phyloP scores from a whole-genome alignment of 257 asterid species.

The Asclepias syriaca region DNA sequence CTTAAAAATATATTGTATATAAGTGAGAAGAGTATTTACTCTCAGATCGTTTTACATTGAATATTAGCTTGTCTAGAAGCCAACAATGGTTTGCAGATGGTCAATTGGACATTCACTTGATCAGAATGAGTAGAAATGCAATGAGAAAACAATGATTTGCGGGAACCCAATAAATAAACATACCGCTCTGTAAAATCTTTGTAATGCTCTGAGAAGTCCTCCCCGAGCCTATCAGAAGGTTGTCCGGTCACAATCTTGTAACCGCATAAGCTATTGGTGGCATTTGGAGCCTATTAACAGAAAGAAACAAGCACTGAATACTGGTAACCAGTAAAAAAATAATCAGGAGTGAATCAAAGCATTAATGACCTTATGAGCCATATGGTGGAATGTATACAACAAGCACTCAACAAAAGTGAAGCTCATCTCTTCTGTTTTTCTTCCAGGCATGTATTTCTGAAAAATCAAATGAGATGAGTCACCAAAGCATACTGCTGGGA shows the following conservation, averaged over 20 bases:
- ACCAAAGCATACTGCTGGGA: neutral
- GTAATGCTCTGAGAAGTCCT: constrained; percentile 75
- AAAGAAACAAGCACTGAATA: constrained; percentile 18
- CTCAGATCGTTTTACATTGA: neutral
- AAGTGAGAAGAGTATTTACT: neutral
- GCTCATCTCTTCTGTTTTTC: constrained; percentile 78
- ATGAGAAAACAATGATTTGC: neutral
- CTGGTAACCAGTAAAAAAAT: neutral
- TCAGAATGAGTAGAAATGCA: neutral
- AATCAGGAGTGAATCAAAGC: constrained; percentile 14
- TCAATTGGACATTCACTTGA: neutral
- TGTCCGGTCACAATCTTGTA: constrained; percentile 96
- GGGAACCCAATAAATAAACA: neutral
- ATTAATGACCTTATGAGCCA: constrained; percentile 67
- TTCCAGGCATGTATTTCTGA: constrained; percentile 82
- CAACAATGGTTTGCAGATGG: neutral
- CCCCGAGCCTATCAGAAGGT: constrained; percentile 97
- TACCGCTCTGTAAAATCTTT: constrained; percentile 82
- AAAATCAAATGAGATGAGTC: constrained; percentile 8
- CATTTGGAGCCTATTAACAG: constrained; percentile 75
- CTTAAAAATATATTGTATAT: neutral
- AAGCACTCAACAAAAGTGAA: constrained; percentile 87
- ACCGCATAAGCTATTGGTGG: constrained; percentile 85
- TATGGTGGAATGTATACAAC: constrained; percentile 78
- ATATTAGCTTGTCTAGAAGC: neutral